Percentiles rank a stretch among this genome's conserved stretches.
Conservation (phyloP, 257 asterid genomes). For the Salvia miltiorrhiza region DNA sequence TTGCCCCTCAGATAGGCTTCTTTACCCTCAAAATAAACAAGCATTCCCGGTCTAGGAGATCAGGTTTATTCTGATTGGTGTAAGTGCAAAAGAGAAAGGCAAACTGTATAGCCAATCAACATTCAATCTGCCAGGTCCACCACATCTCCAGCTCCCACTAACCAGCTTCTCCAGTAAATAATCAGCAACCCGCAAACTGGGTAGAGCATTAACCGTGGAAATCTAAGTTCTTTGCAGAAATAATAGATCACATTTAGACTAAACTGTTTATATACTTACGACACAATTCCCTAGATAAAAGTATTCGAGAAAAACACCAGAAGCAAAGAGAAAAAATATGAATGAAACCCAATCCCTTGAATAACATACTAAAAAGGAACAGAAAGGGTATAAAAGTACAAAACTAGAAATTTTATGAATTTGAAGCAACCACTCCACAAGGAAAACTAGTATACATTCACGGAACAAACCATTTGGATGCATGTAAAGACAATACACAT, state of each 20-base stretch:
- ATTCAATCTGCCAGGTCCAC: constrained; percentile 39
- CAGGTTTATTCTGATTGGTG: constrained; percentile 28
- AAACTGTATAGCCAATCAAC: constrained; percentile 32
- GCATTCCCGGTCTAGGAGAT: constrained; percentile 26
- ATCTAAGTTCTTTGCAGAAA: constrained; percentile 49
- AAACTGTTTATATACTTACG: constrained; percentile 24
- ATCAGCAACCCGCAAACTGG: constrained; percentile 57
- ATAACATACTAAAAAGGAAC: constrained; percentile 13
- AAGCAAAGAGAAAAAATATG: constrained; percentile 17
- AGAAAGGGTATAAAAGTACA: neutral
- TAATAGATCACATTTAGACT: constrained; percentile 27
- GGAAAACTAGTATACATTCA: constrained; percentile 6
- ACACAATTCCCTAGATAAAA: constrained; percentile 18
- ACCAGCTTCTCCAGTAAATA: constrained; percentile 43
- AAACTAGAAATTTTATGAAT: constrained; percentile 7
- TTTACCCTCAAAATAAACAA: constrained; percentile 25
- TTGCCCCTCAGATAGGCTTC: constrained; percentile 24
- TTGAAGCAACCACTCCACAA: constrained; percentile 8
- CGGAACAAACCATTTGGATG: neutral
- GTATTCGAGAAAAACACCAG: neutral
- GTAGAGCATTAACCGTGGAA: constrained; percentile 42
- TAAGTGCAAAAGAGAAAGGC: constrained; percentile 19
- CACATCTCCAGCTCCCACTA: constrained; percentile 45
- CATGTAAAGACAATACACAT: constrained; percentile 19
- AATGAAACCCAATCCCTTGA: constrained; percentile 2